Evolutionary conservation across 306 rosid species (phyloP).

Genomic region (Herpetospermum pedunculosum): DNA sequence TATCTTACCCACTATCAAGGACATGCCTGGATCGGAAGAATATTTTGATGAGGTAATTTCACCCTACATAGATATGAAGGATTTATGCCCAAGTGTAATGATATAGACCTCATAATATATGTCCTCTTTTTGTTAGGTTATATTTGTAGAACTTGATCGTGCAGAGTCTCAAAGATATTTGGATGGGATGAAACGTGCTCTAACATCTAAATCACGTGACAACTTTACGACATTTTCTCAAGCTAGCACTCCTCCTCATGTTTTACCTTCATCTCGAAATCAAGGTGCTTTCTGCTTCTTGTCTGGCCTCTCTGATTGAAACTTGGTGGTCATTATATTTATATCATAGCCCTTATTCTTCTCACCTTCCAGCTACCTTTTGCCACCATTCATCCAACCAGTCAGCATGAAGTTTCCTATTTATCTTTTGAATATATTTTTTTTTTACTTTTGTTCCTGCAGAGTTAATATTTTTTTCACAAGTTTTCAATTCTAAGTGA

Average conservation of each 20-base stretch:
- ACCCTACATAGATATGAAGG: background rate
- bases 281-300: conserved; percentile 14
- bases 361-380: background rate
- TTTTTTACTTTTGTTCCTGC: background rate
- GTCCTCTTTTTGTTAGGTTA: conserved; percentile 25
- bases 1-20: conserved; percentile 46
- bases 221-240: background rate
- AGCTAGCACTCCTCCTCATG: conserved; percentile 11
- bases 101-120: background rate
- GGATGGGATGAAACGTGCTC: conserved; percentile 38
- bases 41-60: conserved; percentile 35
- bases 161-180: conserved; percentile 33
- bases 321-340: background rate
- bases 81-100: conserved; percentile 9
- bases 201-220: conserved; percentile 5
- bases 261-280: conserved; percentile 5
- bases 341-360: conserved; percentile 8
- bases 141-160: conserved; percentile 42
- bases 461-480: background rate
- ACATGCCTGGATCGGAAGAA: conserved; percentile 37
- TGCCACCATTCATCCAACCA: conserved; percentile 17
- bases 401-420: conserved; percentile 5
- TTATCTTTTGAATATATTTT: background rate
- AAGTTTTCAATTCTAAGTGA: background rate
- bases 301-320: background rate